These are phyloP conservation scores for Beauveria australis DNA, from an alignment of 2,329 filamentous ascomycete genomes.

Conservation along the genomic window DNA sequence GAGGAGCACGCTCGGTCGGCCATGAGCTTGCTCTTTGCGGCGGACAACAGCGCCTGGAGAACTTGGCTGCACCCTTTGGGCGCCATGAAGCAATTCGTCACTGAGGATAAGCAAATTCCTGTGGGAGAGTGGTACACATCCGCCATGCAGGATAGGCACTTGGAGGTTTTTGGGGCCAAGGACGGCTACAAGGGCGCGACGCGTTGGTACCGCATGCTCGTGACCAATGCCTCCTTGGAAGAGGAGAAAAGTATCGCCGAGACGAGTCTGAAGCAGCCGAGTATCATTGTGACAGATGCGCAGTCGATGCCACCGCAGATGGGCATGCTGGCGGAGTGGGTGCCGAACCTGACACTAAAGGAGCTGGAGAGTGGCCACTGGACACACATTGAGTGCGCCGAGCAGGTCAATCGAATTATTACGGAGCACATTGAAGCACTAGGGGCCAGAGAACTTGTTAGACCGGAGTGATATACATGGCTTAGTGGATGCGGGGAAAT, in stretches of 20 bases:
- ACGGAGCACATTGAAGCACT: conserved; percentile 12
- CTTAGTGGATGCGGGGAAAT: too few species aligned
- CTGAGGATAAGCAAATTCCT: conserved; percentile 13
- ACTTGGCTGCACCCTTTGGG: conserved; percentile 20
- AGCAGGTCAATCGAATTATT: conserved; percentile 18
- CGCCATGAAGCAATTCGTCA: conserved; percentile 22
- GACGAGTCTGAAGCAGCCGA: conserved; percentile 14
- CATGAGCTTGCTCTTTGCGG: conserved; percentile 24
- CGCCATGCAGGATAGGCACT: conserved; percentile 17
- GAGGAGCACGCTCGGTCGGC: conserved; percentile 18
- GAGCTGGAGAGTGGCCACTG: conserved; percentile 27
- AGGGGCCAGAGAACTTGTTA: fast-evolving
- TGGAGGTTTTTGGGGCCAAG: conserved; percentile 15
- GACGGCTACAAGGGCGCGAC: conserved; percentile 24
- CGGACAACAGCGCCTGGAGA: conserved; percentile 18
- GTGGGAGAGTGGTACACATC: conserved; percentile 20
- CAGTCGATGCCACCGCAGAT: conserved; percentile 17
- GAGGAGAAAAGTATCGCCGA: conserved; percentile 16
- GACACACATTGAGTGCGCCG: conserved; percentile 22
- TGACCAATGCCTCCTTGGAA: conserved; percentile 18
- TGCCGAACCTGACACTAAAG: conserved; percentile 27
- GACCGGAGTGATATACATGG: too few species aligned
- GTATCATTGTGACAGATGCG: conserved; percentile 18
- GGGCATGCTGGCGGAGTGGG: conserved; percentile 21
- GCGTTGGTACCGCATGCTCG: conserved; percentile 25